phyloP scores from a whole-genome alignment of 2,329 filamentous ascomycete genomes.

The Huntiella moniliformis region DNA sequence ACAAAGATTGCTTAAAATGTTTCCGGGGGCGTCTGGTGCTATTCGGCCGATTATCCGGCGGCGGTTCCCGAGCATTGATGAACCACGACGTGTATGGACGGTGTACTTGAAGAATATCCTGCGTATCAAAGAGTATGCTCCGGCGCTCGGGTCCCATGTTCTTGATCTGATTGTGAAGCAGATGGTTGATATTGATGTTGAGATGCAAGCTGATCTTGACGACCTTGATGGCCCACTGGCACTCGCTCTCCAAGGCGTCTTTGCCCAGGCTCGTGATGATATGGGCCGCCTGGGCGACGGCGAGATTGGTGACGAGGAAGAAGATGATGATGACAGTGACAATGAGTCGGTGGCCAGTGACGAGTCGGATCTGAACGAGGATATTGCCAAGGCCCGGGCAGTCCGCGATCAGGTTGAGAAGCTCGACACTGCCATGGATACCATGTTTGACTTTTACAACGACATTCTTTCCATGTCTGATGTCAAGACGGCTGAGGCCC shows the following conservation, averaged over 20 bases:
- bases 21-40: constrained; percentile 57
- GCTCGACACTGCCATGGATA: constrained; percentile 76
- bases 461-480: constrained; percentile 50
- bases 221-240: constrained; percentile 80
- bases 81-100: constrained; percentile 61
- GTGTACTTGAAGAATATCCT: constrained; percentile 79
- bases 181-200: constrained; percentile 83
- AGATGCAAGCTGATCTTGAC: constrained; percentile 85
- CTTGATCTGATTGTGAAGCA: constrained; percentile 68
- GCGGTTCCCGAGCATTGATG: constrained; percentile 60
- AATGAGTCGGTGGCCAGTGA: constrained; percentile 54
- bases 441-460: constrained; percentile 69
- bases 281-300: constrained; percentile 41
- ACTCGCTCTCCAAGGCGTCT: constrained; percentile 34
- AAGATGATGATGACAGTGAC: constrained; percentile 45
- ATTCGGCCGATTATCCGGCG: constrained; percentile 46
- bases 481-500: constrained; percentile 36
- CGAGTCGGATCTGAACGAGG: constrained; percentile 44
- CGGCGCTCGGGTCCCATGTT: constrained; percentile 61
- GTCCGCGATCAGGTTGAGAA: constrained; percentile 74
- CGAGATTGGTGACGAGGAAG: constrained; percentile 44
- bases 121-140: constrained; percentile 55
- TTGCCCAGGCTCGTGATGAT: constrained; percentile 18
- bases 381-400: constrained; percentile 39
- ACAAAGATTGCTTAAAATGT: constrained; percentile 57